Conservation (phyloP, 2,329 filamentous ascomycete species). For the Arthrobotrys entomopaga region DNA sequence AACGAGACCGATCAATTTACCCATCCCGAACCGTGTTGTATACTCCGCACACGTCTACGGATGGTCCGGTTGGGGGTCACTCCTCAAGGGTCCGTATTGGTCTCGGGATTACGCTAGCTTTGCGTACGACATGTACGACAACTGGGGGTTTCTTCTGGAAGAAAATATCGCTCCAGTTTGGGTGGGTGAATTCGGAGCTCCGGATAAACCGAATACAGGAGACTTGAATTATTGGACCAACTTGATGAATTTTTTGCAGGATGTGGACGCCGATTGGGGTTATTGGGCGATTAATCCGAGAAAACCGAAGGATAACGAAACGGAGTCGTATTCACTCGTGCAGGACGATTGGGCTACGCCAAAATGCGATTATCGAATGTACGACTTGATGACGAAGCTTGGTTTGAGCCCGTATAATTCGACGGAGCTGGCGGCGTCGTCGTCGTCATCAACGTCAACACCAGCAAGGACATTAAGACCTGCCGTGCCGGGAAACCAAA, state of each 20-base stretch:
- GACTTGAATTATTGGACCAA: conserved; percentile 75
- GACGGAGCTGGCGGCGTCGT: not conserved
- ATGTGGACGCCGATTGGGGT: conserved; percentile 72
- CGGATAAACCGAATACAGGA: conserved; percentile 67
- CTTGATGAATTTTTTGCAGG: conserved; percentile 70
- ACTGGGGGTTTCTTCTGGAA: conserved; percentile 74
- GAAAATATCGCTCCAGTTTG: conserved; percentile 71
- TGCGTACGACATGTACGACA: conserved; percentile 70
- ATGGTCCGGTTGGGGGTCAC: conserved; percentile 76
- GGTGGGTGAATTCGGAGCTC: conserved; percentile 75
- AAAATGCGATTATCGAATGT: conserved; percentile 72
- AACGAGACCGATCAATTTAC: conserved; percentile 69
- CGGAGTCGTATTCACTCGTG: conserved; percentile 72
- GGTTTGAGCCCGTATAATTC: conserved; percentile 43
- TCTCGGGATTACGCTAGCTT: conserved; percentile 73
- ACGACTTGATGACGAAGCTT: conserved; percentile 68
- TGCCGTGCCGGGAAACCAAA: conserved; percentile 5
- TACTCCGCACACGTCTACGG: conserved; percentile 76
- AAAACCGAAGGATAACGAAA: conserved; percentile 69
- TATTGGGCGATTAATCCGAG: conserved; percentile 77
- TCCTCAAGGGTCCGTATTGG: conserved; percentile 69
- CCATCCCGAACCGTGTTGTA: conserved; percentile 69
- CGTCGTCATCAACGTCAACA: conserved; percentile 11
- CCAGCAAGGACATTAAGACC: conserved; percentile 9
- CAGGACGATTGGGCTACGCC: conserved; percentile 73